A percentile compares a stretch with the other conserved stretches of the same genome.
Evolutionary conservation across 192 early-diverging fungal genomes (phyloP).

Genomic region (Chytriomyces sp.): DNA sequence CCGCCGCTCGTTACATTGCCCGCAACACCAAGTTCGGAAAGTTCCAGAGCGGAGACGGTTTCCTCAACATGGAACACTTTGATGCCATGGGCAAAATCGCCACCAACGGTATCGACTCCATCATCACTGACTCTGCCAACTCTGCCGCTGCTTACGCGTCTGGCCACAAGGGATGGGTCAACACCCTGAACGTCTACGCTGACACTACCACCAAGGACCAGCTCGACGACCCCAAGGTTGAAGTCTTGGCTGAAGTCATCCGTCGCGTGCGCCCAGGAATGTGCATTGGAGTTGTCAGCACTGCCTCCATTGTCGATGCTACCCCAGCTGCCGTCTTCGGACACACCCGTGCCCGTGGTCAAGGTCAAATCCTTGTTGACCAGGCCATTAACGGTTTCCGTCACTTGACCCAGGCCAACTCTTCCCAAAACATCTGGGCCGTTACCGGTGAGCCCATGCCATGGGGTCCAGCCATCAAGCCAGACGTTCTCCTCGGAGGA

Average conservation of each 20-base stretch:
- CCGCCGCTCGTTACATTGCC: conserved; percentile 66
- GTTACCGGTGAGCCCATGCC: conserved; percentile 17
- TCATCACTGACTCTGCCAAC: conserved; percentile 74
- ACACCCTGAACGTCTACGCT: conserved; percentile 65
- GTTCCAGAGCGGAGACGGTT: conserved; percentile 53
- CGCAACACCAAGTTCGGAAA: conserved; percentile 63
- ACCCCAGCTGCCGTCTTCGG: conserved; percentile 68
- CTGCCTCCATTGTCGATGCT: conserved; percentile 65
- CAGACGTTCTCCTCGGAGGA: conserved; percentile 70
- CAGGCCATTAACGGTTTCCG: conserved; percentile 60
- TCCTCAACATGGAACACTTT: conserved; percentile 44
- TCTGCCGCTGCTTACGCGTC: conserved; percentile 59
- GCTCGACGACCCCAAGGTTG: conserved; percentile 70
- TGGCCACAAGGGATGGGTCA: conserved; percentile 60
- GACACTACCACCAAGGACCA: conserved; percentile 58
- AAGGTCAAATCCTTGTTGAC: conserved; percentile 60
- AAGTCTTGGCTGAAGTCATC: conserved; percentile 63
- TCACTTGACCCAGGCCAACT: conserved; percentile 15
- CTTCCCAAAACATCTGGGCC: conserved; percentile 24
- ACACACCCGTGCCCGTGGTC: conserved; percentile 63
- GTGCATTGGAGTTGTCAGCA: conserved; percentile 71
- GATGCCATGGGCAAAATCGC: conserved; percentile 52
- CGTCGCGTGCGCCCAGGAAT: conserved; percentile 63
- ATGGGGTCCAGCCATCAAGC: conserved; percentile 50
- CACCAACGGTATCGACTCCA: conserved; percentile 68